Base-by-base conservation (phyloP, 306 rosid genomes). In the Potentilla sterilis region DNA sequence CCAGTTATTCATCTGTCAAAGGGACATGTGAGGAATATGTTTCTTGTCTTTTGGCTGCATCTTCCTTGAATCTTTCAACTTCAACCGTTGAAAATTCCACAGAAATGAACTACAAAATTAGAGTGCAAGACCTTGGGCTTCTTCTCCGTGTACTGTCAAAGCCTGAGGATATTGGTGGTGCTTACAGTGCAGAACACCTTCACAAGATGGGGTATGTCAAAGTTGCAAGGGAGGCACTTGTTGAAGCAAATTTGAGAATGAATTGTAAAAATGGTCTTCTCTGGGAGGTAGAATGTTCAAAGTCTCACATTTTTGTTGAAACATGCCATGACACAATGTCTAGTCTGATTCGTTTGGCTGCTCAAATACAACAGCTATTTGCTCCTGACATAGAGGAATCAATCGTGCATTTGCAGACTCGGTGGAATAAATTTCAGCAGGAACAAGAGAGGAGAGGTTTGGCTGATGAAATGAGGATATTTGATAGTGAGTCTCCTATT, bases 381-480 rank as follows among this genome's bases (percentile, higher is more conserved):
- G 96, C 98, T 79, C 98, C 97, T 71, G 97, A 95, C 79, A 81
- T 95, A 58, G 97, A 92, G 89, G 98, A 95, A 81, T 92, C 97
- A 22, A 44, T 92, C 21, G 89, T 89, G 79, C 98, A 95, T 83
- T 86, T 95, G 92, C 97, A 95, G 88, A 88, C 87, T 35, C 89
- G 98, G 85, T 95, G 98, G 98, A 87, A 87, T 58, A 86, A 86
- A 82, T 77, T 85, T 84, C 97, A 85, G 82, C 89, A 82, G 69
- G 97, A 85, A 68, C 96, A 90, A 61, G 93, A 89, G 73, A 83
- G 75, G 15, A 76, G 85, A 61, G 87, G 70, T 75, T 55, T 84
- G 70, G 77, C 48, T 72, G 73, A 72, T 83, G 97, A 83, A 62
- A 68, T 41, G 58, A 54, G 58, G 74, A 69, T 69, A 51, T 66